Evolutionary conservation across 768 basidiomycete species (phyloP).

Genomic region (Hericium erinaceus): DNA sequence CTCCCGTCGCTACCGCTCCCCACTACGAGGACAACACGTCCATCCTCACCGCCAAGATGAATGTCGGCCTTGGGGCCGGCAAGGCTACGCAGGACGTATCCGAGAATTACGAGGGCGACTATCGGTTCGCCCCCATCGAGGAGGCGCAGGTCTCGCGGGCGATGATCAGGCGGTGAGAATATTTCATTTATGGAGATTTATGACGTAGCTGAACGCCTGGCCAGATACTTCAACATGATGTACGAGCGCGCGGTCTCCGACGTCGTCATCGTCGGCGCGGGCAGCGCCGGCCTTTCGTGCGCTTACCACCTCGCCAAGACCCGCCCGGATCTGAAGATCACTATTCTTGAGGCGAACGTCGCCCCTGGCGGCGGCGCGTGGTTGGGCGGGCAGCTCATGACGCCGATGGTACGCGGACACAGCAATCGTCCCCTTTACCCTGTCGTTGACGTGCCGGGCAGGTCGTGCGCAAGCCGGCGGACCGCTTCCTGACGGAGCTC

Average conservation of each 20-base stretch:
- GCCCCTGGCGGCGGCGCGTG: conserved; percentile 63
- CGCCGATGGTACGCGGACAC: conserved; percentile 48
- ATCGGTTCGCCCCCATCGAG: conserved; percentile 63
- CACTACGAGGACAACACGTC: conserved; percentile 8
- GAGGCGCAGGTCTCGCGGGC: conserved; percentile 70
- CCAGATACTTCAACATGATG: conserved; percentile 65
- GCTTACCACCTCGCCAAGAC: conserved; percentile 63
- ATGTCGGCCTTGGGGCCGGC: conserved; percentile 8
- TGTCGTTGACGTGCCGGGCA: conserved; percentile 17
- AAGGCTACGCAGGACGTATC: conserved; percentile 27
- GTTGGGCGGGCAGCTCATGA: conserved; percentile 75
- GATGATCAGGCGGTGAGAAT: conserved; percentile 59
- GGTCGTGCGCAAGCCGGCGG: conserved; percentile 73
- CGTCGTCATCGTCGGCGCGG: conserved; percentile 69
- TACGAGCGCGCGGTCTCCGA: conserved; percentile 70
- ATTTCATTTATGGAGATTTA: neutral
- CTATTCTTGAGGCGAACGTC: conserved; percentile 70
- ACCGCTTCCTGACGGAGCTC: conserved; percentile 59
- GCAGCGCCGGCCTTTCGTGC: conserved; percentile 56
- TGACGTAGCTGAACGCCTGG: neutral
- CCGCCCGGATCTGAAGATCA: conserved; percentile 58
- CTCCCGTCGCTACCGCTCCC: conserved; percentile 25
- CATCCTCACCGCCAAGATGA: conserved; percentile 17
- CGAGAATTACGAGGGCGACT: conserved; percentile 54
- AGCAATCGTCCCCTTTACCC: too few species aligned